Conservation (phyloP, 2,329 filamentous ascomycete species). For the Cyphellophora europaea region DNA sequence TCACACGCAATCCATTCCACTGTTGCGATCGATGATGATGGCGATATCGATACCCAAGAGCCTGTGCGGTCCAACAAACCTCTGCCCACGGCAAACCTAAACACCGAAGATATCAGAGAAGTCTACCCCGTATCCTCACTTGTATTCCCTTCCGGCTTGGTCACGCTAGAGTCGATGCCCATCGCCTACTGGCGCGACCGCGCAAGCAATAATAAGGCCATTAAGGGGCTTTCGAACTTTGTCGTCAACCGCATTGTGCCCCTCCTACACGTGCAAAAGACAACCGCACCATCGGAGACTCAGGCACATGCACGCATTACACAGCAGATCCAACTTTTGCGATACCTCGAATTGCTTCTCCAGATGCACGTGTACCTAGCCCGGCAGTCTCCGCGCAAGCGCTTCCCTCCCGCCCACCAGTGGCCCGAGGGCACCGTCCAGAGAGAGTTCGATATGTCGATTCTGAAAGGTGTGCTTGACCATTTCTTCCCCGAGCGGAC, state of each 20-base stretch:
- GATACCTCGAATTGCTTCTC: slow-evolving; percentile 34
- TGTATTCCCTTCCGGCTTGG: slow-evolving; percentile 27
- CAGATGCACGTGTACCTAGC: slow-evolving; percentile 33
- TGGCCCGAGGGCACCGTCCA: slow-evolving; percentile 14
- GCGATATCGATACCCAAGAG: slow-evolving; percentile 16
- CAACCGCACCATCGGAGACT: slow-evolving; percentile 7
- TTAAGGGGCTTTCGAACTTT: slow-evolving; percentile 31
- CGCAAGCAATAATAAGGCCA: slow-evolving; percentile 26
- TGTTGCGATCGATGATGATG: slow-evolving; percentile 24
- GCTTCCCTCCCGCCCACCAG: slow-evolving; percentile 15
- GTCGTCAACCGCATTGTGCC: slow-evolving; percentile 32
- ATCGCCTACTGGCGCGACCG: slow-evolving; percentile 34
- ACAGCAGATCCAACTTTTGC: slow-evolving; percentile 30
- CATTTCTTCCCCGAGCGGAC: slow-evolving; percentile 30
- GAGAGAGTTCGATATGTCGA: slow-evolving; percentile 12
- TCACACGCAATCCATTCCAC: slow-evolving; percentile 34
- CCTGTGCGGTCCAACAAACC: slow-evolving; percentile 37
- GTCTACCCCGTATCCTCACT: slow-evolving; percentile 36
- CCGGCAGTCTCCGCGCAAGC: slow-evolving; percentile 23
- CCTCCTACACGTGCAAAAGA: slow-evolving; percentile 30
- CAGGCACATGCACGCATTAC: slow-evolving; percentile 1
- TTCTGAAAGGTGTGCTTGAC: slow-evolving; percentile 31
- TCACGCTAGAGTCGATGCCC: slow-evolving; percentile 33
- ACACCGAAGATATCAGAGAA: slow-evolving; percentile 32
- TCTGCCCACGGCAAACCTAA: slow-evolving; percentile 32